These are phyloP conservation scores for Cutaneotrichosporon sp. DNA, from an alignment of 1,284 basidiomycete species.

Conservation along the genomic window DNA sequence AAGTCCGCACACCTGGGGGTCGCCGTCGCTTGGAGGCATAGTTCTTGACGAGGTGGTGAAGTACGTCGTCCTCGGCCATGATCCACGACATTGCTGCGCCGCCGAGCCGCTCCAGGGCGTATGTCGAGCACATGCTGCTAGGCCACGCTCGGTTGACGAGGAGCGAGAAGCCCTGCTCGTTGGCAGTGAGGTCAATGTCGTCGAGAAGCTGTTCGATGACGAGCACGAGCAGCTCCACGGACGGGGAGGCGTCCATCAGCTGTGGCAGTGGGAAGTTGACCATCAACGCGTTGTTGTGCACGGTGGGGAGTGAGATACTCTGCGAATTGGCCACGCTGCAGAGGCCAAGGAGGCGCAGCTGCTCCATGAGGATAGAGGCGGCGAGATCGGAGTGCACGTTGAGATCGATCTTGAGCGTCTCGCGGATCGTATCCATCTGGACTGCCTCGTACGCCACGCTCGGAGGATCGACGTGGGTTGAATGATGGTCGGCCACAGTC, in stretches of 20 bases:
- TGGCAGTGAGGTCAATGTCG: slow-evolving; percentile 69
- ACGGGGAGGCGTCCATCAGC: slow-evolving; percentile 67
- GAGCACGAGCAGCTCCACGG: slow-evolving; percentile 69
- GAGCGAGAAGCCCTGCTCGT: slow-evolving; percentile 70
- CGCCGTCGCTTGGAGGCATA: slow-evolving; percentile 39
- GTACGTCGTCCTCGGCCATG: slow-evolving; percentile 57
- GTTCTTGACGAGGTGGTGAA: slow-evolving; percentile 39
- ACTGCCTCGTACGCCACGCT: slow-evolving; percentile 63
- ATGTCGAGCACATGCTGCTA: slow-evolving; percentile 67
- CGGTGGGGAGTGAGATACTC: not conserved
- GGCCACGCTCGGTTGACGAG: slow-evolving; percentile 70
- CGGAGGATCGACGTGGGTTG: slow-evolving; percentile 25
- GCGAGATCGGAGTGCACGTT: slow-evolving; percentile 60
- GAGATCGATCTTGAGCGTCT: slow-evolving; percentile 65
- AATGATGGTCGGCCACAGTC: slow-evolving; percentile 5
- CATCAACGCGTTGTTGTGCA: not conserved
- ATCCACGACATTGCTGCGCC: slow-evolving; percentile 57
- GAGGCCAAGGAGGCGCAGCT: slow-evolving; percentile 65
- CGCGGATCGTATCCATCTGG: slow-evolving; percentile 62
- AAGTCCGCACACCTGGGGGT: slow-evolving; percentile 66
- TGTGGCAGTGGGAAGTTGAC: slow-evolving; percentile 64
- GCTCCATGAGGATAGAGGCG: slow-evolving; percentile 61
- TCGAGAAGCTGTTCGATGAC: slow-evolving; percentile 69
- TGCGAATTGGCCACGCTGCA: slow-evolving; percentile 52
- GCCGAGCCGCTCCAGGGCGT: slow-evolving; percentile 56